These are phyloP conservation scores for Phytophthora pistaciae DNA, from an alignment of 352 stramenopile genomes.

Conservation along the genomic window DNA sequence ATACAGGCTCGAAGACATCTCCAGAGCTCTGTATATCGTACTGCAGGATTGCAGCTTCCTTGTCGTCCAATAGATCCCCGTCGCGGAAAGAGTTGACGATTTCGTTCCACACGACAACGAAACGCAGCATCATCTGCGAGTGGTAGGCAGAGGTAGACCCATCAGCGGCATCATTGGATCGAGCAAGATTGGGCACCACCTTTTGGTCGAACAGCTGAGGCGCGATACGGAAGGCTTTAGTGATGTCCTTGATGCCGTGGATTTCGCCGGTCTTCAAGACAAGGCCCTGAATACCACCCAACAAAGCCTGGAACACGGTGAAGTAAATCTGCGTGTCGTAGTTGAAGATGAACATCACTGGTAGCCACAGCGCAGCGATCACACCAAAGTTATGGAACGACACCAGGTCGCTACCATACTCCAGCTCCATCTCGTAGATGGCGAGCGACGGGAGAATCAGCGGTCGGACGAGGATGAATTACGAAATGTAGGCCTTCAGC, in stretches of 20 bases:
- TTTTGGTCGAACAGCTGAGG: constrained; percentile 79
- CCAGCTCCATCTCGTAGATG: constrained; percentile 74
- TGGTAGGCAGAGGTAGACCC: constrained; percentile 57
- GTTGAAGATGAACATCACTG: constrained; percentile 82
- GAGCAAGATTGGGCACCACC: constrained; percentile 70
- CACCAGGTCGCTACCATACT: constrained; percentile 66
- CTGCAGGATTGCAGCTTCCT: constrained; percentile 75
- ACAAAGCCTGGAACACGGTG: constrained; percentile 69
- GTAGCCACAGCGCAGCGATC: constrained; percentile 68
- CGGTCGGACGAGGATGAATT: constrained; percentile 73
- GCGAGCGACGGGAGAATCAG: constrained; percentile 73
- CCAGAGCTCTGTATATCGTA: constrained; percentile 79
- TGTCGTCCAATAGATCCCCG: constrained; percentile 77
- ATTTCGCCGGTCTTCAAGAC: constrained; percentile 82
- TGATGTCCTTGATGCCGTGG: constrained; percentile 74
- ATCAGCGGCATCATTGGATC: constrained; percentile 62
- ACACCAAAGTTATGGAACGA: constrained; percentile 80
- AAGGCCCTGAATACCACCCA: constrained; percentile 59
- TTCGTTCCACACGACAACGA: constrained; percentile 85
- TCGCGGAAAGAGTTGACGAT: constrained; percentile 84
- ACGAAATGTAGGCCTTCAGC: constrained; percentile 72
- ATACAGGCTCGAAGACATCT: constrained; percentile 84
- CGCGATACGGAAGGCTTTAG: constrained; percentile 71
- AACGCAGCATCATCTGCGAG: constrained; percentile 79
- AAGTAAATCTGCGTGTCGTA: constrained; percentile 89